Evolutionary conservation across 176 grass and related monocot genomes (phyloP), one percentile per base, ranked within the genome.

Genomic region (Carex scoparia): DNA sequence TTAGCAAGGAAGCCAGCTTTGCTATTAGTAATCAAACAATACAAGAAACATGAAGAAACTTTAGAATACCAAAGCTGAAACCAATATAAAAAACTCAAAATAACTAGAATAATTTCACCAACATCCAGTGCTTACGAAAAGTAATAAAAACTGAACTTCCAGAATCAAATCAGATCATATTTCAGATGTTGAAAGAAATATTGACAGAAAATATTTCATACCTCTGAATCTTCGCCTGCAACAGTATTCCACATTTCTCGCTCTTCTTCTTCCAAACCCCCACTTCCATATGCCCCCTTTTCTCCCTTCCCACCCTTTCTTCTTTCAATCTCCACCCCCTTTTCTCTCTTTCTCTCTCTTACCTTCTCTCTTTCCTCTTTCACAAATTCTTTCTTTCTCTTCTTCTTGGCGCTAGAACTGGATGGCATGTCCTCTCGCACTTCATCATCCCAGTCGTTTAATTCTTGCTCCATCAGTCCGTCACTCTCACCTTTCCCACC

Each of bases 231-330:
- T 0, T 85, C 92, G 10, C 94, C 92, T 0, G 88, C 93, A 5
- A 95, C 87, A 72, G 93, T 95, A 75, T 98, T 84, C 96, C 96
- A 95, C 64, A 98, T 87, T 69, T 98, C 95, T 68, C 85, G 87
- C 38, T 92, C 91, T 72, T 95, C 96, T 63, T 82, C 84, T 49
- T 94, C 89, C 48, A 88, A 87, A 2, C 85, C 90, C n/a, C 86
- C 81, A 66, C 80, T 79, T 5, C 85, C 78, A 57, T 77, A 69
- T 16, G 32, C 78, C 28, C 77, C 81, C 5, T 67, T 79, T 1
- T 91, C 84, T 4, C 84, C 59, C 2, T 86, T 88, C 1, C 71
- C 82, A 37, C 73, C 91, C 88, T 82, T 93, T 30, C 84, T 86
- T 10, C 86, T 77, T 1, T 61, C 85, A 0, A 67, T 84, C 77